Base-by-base conservation (phyloP, 2,329 filamentous ascomycete species). In the Colletotrichum lindemuthianum region DNA sequence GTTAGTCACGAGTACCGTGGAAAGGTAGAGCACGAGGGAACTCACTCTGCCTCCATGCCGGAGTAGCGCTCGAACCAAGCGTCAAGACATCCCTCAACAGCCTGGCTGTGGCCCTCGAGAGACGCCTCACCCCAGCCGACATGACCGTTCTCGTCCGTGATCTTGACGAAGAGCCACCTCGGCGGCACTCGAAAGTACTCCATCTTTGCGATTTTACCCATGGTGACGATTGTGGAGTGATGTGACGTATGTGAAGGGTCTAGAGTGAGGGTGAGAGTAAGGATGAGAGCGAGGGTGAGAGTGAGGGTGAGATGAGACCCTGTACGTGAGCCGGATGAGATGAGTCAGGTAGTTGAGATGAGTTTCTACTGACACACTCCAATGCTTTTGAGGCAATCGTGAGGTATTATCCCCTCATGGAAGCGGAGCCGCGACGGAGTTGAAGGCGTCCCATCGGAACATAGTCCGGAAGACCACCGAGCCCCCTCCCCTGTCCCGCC, bases 151-250 rank as follows among this genome's bases (percentile, higher is more conserved):
- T 88, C 86, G 71, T 93, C 90, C 2, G 85, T 88, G 67, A 93
- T 85, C 74, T 93, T 93, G 69, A 93, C 90, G 68, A 93, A 92
- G 2, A 93, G 81, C 90, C 90, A 93, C 44, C 91, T 82, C 12
- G 91, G 91, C 49, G 89, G 88, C 8, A 93, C 87, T 15, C 90
- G 85, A 73, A 92, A 93, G 72, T 92, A 92, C 70, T 92, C 90
- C 47, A 93, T 88, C 33, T 72, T 82, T 66, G 83, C 81, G 71
- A 92, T 91, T 68, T 86, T 88, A 1, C 82, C 82, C 88, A 90
- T 90, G 12, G 15, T 69, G 47, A 8, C 15, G 5, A 16, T 13
- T 1, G 34, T 16, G 8, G 13, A 15, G 33, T 13, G 1, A 4
- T 37, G 44, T 50, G 43, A 60, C 39, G 60, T 55, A 9, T 13